These are phyloP conservation scores for Dittrichia graveolens DNA, from an alignment of 129 eudicot species.

Conservation along the genomic window DNA sequence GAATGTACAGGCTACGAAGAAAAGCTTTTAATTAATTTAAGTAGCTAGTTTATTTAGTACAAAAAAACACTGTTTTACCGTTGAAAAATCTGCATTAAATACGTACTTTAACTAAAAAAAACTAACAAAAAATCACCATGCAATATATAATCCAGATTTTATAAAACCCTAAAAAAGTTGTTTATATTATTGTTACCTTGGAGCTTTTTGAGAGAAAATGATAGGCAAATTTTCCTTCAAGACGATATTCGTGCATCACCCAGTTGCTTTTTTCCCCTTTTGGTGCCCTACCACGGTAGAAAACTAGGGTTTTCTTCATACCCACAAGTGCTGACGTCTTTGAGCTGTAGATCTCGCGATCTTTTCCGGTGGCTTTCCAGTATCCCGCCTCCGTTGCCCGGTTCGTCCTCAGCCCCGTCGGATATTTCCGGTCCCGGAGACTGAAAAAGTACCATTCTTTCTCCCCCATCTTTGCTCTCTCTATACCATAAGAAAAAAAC, in stretches of 20 bases:
- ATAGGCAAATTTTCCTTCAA: slow-evolving; percentile 90
- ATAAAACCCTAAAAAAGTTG: background rate
- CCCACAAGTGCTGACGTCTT: slow-evolving; percentile 78
- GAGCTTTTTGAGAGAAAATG: slow-evolving; percentile 71
- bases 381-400: slow-evolving; percentile 93
- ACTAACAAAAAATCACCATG: background rate
- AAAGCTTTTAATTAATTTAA: background rate
- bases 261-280: slow-evolving; percentile 92
- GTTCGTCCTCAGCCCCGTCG: slow-evolving; percentile 86
- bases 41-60: too few relatives aligned
- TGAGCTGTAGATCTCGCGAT: slow-evolving; percentile 85
- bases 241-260: slow-evolving; percentile 98
- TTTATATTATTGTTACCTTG: slow-evolving; percentile 47
- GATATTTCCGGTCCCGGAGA: slow-evolving; percentile 84
- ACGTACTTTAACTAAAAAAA: slow-evolving; percentile 20
- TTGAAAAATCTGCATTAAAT: slow-evolving; percentile 29
- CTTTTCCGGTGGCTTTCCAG: slow-evolving; percentile 98
- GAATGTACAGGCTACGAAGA: too few relatives aligned
- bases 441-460: slow-evolving; percentile 96
- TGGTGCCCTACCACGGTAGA: slow-evolving; percentile 89
- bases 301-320: slow-evolving; percentile 97
- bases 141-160: slow-evolving; percentile 8
- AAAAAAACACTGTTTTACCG: slow-evolving; percentile 2
- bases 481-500: slow-evolving; percentile 30
- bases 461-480: slow-evolving; percentile 92